phyloP scores from a whole-genome alignment of 495 filamentous ascomycete genomes.

The Rostrohypoxylon terebratum region DNA sequence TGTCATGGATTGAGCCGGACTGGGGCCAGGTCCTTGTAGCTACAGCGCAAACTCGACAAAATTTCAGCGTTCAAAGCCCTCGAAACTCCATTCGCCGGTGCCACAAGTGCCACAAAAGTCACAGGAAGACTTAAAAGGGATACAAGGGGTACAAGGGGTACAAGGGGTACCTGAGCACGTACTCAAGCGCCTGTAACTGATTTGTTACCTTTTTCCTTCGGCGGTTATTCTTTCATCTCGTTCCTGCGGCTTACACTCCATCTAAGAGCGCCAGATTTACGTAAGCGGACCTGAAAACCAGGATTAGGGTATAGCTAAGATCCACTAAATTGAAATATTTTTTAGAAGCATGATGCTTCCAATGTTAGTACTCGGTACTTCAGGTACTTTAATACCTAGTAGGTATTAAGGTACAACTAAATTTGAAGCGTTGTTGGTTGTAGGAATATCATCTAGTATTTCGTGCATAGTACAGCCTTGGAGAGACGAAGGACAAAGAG shows the following conservation, averaged over 20 bases:
- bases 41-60: conserved; percentile 26
- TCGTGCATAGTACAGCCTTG: not conserved
- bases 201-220: conserved; percentile 25
- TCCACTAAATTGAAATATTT: conserved; percentile 6
- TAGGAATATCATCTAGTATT: not conserved
- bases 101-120: conserved; percentile 8
- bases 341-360: conserved; percentile 15
- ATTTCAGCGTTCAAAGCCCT: conserved; percentile 33
- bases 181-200: conserved; percentile 27
- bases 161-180: conserved; percentile 17
- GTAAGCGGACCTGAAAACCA: conserved; percentile 30
- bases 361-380: conserved; percentile 7
- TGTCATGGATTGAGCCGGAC: conserved; percentile 55
- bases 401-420: conserved; percentile 5
- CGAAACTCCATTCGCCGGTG: conserved; percentile 35
- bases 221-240: not conserved
- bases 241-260: conserved; percentile 7
- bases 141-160: conserved; percentile 11
- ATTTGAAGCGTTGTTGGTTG: not conserved
- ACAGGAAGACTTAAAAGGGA: conserved; percentile 20
- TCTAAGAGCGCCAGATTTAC: conserved; percentile 30
- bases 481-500: conserved; percentile 2
- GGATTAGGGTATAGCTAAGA: not conserved
- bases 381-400: too few species aligned
- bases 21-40: conserved; percentile 34